Evolutionary conservation across 208 protist species (phyloP).

Genomic region (Hexamita inflata): DNA sequence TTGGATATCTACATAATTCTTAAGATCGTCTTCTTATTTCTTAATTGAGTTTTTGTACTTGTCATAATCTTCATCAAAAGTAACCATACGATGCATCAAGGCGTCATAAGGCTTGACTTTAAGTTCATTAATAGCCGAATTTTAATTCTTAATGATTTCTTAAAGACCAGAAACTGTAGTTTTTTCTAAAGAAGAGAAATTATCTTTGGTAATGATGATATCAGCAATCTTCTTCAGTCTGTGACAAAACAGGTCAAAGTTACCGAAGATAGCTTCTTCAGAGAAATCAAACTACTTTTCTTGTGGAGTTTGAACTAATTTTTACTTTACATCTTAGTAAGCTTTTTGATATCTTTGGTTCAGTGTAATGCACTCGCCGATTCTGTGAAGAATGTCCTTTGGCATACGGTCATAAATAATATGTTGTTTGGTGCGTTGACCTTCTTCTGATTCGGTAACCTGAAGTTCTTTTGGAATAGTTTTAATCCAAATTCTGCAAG

Average conservation of each 20-base stretch:
- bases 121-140: slow-evolving; percentile 68
- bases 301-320: not conserved
- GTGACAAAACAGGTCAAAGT: slow-evolving; percentile 85
- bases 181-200: slow-evolving; percentile 73
- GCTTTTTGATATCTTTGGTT: not conserved
- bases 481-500: slow-evolving; percentile 71
- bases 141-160: slow-evolving; percentile 65
- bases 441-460: too few species aligned
- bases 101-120: slow-evolving; percentile 73
- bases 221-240: slow-evolving; percentile 81
- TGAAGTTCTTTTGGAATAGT: too few species aligned
- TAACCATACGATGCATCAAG: slow-evolving; percentile 70
- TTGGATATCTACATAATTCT: slow-evolving; percentile 73
- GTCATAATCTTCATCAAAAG: slow-evolving; percentile 80
- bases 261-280: slow-evolving; percentile 77
- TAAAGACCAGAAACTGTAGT: slow-evolving; percentile 80
- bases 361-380: slow-evolving; percentile 13
- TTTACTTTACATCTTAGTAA: not conserved
- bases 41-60: slow-evolving; percentile 72
- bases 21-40: slow-evolving; percentile 75
- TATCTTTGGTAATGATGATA: slow-evolving; percentile 76
- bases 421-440: too few species aligned
- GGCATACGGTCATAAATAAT: slow-evolving; percentile 10
- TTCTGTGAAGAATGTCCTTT: slow-evolving; percentile 11
- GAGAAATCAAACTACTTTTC: slow-evolving; percentile 63